Evolutionary conservation across 495 filamentous ascomycete genomes (phyloP), one percentile per base, ranked within the genome.

Genomic region (Hyphodiscus hymeniophilus): DNA sequence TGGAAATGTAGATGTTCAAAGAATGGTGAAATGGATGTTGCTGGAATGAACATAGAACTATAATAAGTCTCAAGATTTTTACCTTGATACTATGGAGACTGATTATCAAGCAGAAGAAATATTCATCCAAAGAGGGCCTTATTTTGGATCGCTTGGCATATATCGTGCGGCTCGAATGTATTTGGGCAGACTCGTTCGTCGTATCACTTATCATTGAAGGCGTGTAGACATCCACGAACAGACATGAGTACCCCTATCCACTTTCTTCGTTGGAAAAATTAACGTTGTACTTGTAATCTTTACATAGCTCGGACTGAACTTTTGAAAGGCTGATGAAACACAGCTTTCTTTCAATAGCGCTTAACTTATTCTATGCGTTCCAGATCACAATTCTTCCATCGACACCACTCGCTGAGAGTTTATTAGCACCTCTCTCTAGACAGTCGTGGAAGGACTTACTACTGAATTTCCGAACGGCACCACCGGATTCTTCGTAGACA

Each of bases 381-480:
- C 75, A 97, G 51, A 98, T 78, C 35, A 97, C 94, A 48, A 97
- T 73, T 66, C 94, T 82, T 45, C 92, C 92, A 66, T 98, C 92
- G 39, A 97, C 89, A 47, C 89, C 89, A 63, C 85, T 95, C 42
- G 88, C 85, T 91, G n/a, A 56, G 60, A 28, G 28, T 54, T 79
- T 3, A 28, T 59, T 42, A 59, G 44, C 35, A 42, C 43, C 26
- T 71, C 79, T 73, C 57, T 30, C 38, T 28, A 43, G 31, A 28
- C 20, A 26, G 16, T 30, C 17, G 28, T 31, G 38, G 42, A 10
- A 48, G n/a, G n/a, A 77, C 87, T 83, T 76, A 95, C 89, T 87
- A 69, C 85, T 94, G 56, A 98, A 89, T 60, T 88, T 90, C 31
- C 61, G 73, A 22, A 96, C 80, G 28, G 62, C 58, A 10, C 76